phyloP scores from a whole-genome alignment of 2,329 filamentous ascomycete species.

The Pseudopithomyces maydicus region DNA sequence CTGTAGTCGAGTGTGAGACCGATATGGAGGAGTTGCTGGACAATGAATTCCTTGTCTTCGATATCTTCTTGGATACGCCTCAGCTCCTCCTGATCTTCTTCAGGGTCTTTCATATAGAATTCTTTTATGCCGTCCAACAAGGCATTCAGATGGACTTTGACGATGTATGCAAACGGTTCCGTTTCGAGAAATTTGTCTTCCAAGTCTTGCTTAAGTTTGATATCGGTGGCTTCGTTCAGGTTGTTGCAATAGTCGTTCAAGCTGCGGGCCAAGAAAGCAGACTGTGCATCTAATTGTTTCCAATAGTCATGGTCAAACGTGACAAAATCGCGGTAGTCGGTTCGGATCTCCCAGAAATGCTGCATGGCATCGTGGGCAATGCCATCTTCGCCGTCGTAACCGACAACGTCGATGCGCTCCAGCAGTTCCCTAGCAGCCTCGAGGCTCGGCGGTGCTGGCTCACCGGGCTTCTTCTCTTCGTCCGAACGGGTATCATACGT shows the following conservation, averaged over 20 bases:
- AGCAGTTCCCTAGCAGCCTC: slow-evolving; percentile 88
- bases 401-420: slow-evolving; percentile 91
- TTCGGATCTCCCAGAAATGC: slow-evolving; percentile 92
- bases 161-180: slow-evolving; percentile 83
- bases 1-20: slow-evolving; percentile 91
- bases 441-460: slow-evolving; percentile 58
- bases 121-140: slow-evolving; percentile 66
- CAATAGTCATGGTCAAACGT: slow-evolving; percentile 77
- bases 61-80: slow-evolving; percentile 78
- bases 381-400: slow-evolving; percentile 86
- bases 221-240: slow-evolving; percentile 63
- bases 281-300: slow-evolving; percentile 81
- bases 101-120: slow-evolving; percentile 47
- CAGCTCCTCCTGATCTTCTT: slow-evolving; percentile 57
- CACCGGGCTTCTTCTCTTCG: slow-evolving; percentile 56
- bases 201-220: slow-evolving; percentile 72
- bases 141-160: slow-evolving; percentile 78
- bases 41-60: slow-evolving; percentile 90
- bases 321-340: slow-evolving; percentile 77
- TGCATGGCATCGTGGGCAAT: slow-evolving; percentile 93
- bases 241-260: slow-evolving; percentile 92
- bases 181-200: slow-evolving; percentile 97
- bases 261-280: slow-evolving; percentile 86
- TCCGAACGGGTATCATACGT: slow-evolving; percentile 64
- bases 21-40: slow-evolving; percentile 93